Evolutionary conservation across 495 filamentous ascomycete genomes (phyloP).

Genomic region (Xeromyces bisporus): DNA sequence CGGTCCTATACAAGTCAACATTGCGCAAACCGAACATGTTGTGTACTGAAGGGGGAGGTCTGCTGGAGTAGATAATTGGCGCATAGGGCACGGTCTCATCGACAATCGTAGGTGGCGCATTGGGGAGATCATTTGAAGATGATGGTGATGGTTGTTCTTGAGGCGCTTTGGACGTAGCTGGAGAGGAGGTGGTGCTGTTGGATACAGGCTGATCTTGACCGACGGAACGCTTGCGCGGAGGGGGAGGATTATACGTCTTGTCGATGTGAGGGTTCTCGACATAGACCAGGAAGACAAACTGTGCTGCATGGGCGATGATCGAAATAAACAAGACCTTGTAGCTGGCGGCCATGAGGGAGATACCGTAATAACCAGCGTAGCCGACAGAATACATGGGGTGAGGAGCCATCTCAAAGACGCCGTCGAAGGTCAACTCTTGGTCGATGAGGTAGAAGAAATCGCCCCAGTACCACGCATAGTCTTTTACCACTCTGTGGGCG

Average conservation of each 20-base stretch:
- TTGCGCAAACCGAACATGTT: constrained; percentile 67
- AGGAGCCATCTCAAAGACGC: constrained; percentile 97
- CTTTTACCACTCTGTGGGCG: constrained; percentile 95
- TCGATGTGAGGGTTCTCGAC: constrained; percentile 98
- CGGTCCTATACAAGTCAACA: constrained; percentile 71
- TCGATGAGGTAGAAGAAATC: constrained; percentile 99
- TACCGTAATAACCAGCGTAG: constrained; percentile 95
- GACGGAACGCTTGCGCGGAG: constrained; percentile 44
- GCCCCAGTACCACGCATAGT: constrained; percentile 99
- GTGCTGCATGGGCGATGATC: constrained; percentile 81
- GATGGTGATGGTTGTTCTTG: constrained; percentile 16
- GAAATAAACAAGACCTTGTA: constrained; percentile 95
- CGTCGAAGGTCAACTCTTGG: constrained; percentile 93
- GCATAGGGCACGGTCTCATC: constrained; percentile 25
- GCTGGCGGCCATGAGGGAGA: constrained; percentile 96
- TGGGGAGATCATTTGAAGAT: constrained; percentile 19
- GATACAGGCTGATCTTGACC: constrained; percentile 23
- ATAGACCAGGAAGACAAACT: constrained; percentile 76
- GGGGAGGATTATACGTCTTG: constrained; percentile 87
- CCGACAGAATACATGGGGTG: constrained; percentile 99
- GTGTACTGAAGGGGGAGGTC: constrained; percentile 51
- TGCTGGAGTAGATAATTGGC: constrained; percentile 20
- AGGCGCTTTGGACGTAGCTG: too few relatives aligned
- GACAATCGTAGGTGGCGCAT: constrained; percentile 18
- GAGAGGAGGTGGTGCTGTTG: too few relatives aligned